Percentiles rank a stretch among this genome's conserved stretches.
Evolutionary conservation across 2,329 filamentous ascomycete species (phyloP).

Genomic region (Apiospora aurea): DNA sequence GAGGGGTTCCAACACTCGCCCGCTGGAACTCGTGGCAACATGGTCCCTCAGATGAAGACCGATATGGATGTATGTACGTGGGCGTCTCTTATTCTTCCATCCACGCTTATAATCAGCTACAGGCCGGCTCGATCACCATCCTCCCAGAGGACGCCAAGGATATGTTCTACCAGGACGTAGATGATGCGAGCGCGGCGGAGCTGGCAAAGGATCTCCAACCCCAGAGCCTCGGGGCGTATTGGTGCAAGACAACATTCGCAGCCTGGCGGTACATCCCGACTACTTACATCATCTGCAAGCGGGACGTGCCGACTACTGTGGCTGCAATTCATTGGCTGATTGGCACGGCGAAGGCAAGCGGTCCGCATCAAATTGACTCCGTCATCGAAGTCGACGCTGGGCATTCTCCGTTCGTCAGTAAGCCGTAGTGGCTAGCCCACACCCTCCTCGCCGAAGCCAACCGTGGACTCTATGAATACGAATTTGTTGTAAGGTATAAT

Average conservation of each 20-base stretch:
- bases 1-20: slow-evolving; percentile 35
- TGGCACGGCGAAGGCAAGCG: slow-evolving; percentile 29
- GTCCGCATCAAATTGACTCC: slow-evolving; percentile 30
- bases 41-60: not conserved
- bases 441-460: slow-evolving; percentile 31
- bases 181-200: slow-evolving; percentile 31
- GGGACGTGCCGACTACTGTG: slow-evolving; percentile 30
- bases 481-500: too few relatives aligned
- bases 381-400: slow-evolving; percentile 34
- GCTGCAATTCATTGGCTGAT: slow-evolving; percentile 30
- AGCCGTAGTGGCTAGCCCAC: slow-evolving; percentile 32
- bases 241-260: slow-evolving; percentile 34
- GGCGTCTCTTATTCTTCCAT: slow-evolving; percentile 33
- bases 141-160: slow-evolving; percentile 33
- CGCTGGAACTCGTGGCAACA: not conserved
- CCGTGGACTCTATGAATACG: not conserved
- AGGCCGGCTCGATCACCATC: slow-evolving; percentile 33
- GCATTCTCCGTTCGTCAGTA: slow-evolving; percentile 36
- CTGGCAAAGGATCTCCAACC: slow-evolving; percentile 33
- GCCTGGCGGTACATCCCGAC: slow-evolving; percentile 37
- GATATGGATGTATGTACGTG: slow-evolving; percentile 26
- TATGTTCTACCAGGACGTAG: slow-evolving; percentile 38
- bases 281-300: slow-evolving; percentile 33
- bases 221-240: slow-evolving; percentile 35
- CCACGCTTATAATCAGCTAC: not conserved